Conservation (phyloP, 257 asterid species). For the Parsonsia alboflavescens region DNA sequence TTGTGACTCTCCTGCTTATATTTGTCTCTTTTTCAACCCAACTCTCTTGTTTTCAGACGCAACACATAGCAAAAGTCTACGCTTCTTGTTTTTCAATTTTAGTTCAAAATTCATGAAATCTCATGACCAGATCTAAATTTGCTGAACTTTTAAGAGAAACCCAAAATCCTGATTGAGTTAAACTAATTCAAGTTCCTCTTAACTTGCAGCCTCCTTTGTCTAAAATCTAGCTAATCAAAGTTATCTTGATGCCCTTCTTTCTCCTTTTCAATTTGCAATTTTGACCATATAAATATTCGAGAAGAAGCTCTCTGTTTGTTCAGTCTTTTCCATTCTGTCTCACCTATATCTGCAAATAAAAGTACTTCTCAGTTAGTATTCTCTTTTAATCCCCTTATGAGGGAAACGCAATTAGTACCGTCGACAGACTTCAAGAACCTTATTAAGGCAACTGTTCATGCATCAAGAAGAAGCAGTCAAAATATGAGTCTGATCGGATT, state of each 20-base stretch:
- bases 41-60: not conserved
- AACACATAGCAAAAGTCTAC: too few species aligned
- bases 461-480: not conserved
- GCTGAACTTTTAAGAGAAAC: too few species aligned
- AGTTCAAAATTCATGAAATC: too few species aligned
- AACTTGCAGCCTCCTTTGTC: too few species aligned
- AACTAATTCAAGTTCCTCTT: too few species aligned
- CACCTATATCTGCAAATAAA: slow-evolving; percentile 2
- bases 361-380: not conserved
- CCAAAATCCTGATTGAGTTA: too few species aligned
- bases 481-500: not conserved
- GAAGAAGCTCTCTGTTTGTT: not conserved
- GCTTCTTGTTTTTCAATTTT: too few species aligned
- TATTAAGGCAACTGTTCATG: not conserved
- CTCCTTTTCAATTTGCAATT: not conserved
- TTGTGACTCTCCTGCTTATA: not conserved
- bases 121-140: too few species aligned
- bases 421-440: not conserved
- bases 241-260: too few species aligned
- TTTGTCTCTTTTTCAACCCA: not conserved
- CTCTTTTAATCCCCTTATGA: not conserved
- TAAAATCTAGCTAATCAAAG: too few species aligned
- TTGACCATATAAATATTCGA: not conserved
- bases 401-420: not conserved
- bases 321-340: slow-evolving; percentile 16